A percentile compares a stretch with the other conserved stretches of the same genome.
phyloP scores from a whole-genome alignment of 495 filamentous ascomycete genomes.

The Oleoguttula mirabilis region DNA sequence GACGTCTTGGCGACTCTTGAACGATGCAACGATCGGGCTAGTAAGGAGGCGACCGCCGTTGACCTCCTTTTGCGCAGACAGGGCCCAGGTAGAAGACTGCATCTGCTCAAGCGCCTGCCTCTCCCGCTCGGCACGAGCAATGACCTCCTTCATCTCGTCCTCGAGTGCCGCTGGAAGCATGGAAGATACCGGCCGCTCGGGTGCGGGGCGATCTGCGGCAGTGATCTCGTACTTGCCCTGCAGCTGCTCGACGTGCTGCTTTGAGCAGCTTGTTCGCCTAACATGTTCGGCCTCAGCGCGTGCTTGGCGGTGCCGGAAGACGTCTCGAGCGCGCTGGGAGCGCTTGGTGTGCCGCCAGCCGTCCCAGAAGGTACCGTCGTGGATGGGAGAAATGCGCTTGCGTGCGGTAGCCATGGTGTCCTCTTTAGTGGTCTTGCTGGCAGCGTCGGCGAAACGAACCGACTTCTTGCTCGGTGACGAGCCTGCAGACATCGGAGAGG shows the following conservation, averaged over 20 bases:
- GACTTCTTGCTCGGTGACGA: conserved; percentile 46
- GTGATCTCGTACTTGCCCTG: conserved; percentile 64
- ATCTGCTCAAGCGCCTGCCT: conserved; percentile 67
- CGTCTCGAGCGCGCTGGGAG: conserved; percentile 49
- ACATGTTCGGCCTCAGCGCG: conserved; percentile 85
- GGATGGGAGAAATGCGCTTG: conserved; percentile 24
- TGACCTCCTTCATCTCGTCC: conserved; percentile 49
- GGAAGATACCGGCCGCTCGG: conserved; percentile 30
- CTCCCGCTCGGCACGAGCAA: conserved; percentile 51
- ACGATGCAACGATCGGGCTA: conserved; percentile 53
- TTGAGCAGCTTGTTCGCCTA: conserved; percentile 44
- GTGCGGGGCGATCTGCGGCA: conserved; percentile 36
- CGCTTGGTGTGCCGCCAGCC: conserved; percentile 65
- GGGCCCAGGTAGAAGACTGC: conserved; percentile 61
- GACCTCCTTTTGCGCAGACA: conserved; percentile 62
- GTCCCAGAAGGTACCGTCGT: conserved; percentile 82
- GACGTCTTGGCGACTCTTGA: conserved; percentile 38
- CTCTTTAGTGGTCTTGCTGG: conserved; percentile 30
- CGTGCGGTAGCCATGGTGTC: not conserved
- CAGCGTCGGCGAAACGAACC: conserved; percentile 60
- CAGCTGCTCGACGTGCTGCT: conserved; percentile 45
- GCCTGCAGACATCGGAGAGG: conserved; percentile 2
- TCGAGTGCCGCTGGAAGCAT: conserved; percentile 25
- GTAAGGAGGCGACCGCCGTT: conserved; percentile 72
- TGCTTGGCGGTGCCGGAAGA: conserved; percentile 68